Conservation (phyloP, 768 basidiomycete species). For the Psilocybe azurescens region DNA sequence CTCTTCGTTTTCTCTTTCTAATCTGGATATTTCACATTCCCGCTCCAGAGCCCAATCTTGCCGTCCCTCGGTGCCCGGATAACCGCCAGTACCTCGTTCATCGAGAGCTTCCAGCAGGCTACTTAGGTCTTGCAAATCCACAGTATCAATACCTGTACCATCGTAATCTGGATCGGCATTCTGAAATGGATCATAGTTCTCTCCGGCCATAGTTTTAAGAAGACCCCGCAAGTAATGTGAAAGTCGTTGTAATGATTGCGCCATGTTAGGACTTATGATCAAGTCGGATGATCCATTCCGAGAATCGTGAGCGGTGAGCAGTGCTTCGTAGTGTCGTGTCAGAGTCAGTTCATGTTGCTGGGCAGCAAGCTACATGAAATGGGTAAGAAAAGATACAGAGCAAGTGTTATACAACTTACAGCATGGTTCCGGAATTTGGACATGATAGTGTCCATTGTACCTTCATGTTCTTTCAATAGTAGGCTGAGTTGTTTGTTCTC, state of each 20-base stretch:
- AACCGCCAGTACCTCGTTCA: constrained; percentile 28
- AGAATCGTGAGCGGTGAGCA: constrained; percentile 71
- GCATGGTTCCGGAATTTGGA: constrained; percentile 91
- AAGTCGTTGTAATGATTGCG: constrained; percentile 74
- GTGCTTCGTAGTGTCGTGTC: constrained; percentile 87
- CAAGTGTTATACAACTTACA: constrained; percentile 50
- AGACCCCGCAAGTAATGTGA: constrained; percentile 73
- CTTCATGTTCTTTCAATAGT: constrained; percentile 93
- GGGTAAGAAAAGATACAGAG: constrained; percentile 14
- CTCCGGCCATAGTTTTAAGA: constrained; percentile 71
- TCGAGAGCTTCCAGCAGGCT: constrained; percentile 50
- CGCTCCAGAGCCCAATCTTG: constrained; percentile 89
- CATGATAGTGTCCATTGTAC: constrained; percentile 96
- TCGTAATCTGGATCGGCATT: constrained; percentile 44
- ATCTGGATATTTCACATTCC: constrained; percentile 82
- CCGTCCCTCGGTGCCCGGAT: constrained; percentile 43
- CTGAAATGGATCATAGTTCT: constrained; percentile 50
- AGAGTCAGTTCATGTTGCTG: constrained; percentile 89
- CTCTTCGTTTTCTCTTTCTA: constrained; percentile 84
- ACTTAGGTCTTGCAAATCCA: constrained; percentile 45
- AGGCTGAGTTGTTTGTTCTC: constrained; percentile 94
- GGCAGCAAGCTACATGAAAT: constrained; percentile 71
- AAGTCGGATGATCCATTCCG: constrained; percentile 61
- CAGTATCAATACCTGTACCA: constrained; percentile 28
- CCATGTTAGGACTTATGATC: constrained; percentile 60